Base-by-base conservation (phyloP, 257 asterid genomes). In the Paraleonurus japonicus region DNA sequence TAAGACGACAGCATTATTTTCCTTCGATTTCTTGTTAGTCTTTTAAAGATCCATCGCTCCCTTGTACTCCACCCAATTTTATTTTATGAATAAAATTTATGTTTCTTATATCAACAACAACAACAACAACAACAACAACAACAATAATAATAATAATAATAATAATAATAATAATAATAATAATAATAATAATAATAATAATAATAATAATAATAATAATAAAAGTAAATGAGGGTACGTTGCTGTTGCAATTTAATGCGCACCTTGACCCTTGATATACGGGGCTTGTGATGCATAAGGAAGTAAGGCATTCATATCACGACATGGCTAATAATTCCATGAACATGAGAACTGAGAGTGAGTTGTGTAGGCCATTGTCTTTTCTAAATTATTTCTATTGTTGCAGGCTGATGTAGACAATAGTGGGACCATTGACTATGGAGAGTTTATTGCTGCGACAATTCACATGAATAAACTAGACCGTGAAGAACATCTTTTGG, bases 331-430 rank as follows among this genome's bases (percentile, higher is more conserved):
- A 30, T 7, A 60, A 19, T 30, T 60, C 26, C 66, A 60, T 28
- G 22, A 19, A 60, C 16, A 19, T 33, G 15, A 35, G 4, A 27
- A 15, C 17, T 28, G 15, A 10, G 16, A 2, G 7, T 19, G 8
- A 27, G 63, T 17, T 19, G n/a, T 32, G 4, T 61, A 6, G 37
- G 13, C 28, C 5, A 28, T 26, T 65, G 28, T 48, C 50, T 67
- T 59, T 61, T 45, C 43, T 61, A 35, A 70, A 15, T 55, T 37
- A 12, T 66, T 41, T 13, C 45, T 57, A 8, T 45, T 61, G 35
- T 76, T 80, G 55, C 85, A 91, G 97, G 97, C 97, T 59, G 97
- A 91, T 82, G 97, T 91, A 61, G 97, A 91, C 81, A 84, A 86
- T 67, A 91, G 88, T 71, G 97, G 97, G 59, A 89, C 95, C 24